Conservation (phyloP, 192 early-diverging fungal species). For the Entomortierella beljakovae region DNA sequence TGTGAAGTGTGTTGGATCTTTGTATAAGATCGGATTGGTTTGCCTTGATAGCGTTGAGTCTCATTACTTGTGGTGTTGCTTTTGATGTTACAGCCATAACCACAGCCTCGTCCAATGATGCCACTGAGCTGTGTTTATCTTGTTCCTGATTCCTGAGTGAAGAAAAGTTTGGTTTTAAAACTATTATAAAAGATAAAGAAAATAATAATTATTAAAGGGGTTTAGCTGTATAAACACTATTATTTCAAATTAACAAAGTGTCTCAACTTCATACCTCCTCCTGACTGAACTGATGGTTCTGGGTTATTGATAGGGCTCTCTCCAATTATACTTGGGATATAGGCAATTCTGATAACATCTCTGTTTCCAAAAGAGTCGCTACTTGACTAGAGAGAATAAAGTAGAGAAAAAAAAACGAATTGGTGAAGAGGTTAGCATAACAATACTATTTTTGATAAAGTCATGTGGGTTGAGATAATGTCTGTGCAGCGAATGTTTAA, state of each 20-base stretch:
- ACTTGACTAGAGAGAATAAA: background rate
- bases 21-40: conserved; percentile 42
- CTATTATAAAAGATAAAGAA: background rate
- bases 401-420: background rate
- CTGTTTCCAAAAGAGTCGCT: conserved; percentile 17
- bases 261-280: conserved; percentile 10
- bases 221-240: background rate
- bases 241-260: background rate
- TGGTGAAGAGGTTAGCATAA: background rate
- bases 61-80: conserved; percentile 53
- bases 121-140: conserved; percentile 39
- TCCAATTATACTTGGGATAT: conserved; percentile 51
- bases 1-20: conserved; percentile 49
- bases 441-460: too few species aligned
- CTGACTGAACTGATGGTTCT: conserved; percentile 12
- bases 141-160: conserved; percentile 17
- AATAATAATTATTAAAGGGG: background rate
- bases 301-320: conserved; percentile 22
- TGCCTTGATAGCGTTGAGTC: conserved; percentile 34
- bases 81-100: conserved; percentile 50
- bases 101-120: conserved; percentile 47
- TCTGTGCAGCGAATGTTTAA: too few species aligned
- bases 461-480: too few species aligned
- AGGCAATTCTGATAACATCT: conserved; percentile 53
- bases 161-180: conserved; percentile 15